These are phyloP conservation scores for Bipolaris cookei DNA, from an alignment of 2,329 filamentous ascomycete genomes.

Conservation along the genomic window DNA sequence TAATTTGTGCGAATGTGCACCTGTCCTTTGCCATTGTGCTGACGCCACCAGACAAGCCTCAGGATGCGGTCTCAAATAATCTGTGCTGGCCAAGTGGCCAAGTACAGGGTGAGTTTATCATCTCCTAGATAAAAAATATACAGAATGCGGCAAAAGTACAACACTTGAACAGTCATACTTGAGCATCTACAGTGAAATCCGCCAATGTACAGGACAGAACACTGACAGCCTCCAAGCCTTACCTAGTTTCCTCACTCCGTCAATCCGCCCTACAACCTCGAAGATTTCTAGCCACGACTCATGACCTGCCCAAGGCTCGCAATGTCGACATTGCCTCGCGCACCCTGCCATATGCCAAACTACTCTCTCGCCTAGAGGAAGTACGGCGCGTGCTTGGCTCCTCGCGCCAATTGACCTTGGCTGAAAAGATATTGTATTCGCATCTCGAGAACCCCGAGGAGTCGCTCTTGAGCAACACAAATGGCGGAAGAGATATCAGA, in stretches of 20 bases:
- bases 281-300: constrained; percentile 45
- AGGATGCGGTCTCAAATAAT: constrained; percentile 47
- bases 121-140: not conserved
- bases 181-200: not conserved
- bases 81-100: constrained; percentile 38
- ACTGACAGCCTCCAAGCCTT: constrained; percentile 29
- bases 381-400: constrained; percentile 76
- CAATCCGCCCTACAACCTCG: constrained; percentile 20
- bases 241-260: constrained; percentile 30
- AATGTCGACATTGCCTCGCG: constrained; percentile 58
- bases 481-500: constrained; percentile 82
- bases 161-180: constrained; percentile 4
- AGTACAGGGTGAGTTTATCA: constrained; percentile 40
- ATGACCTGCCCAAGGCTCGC: constrained; percentile 33
- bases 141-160: not conserved
- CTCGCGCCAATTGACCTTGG: constrained; percentile 73
- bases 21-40: constrained; percentile 23
- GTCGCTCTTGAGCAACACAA: constrained; percentile 79
- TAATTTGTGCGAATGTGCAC: constrained; percentile 35
- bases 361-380: constrained; percentile 76
- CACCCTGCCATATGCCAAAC: constrained; percentile 80
- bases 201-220: not conserved
- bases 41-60: constrained; percentile 23
- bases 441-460: constrained; percentile 91
- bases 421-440: constrained; percentile 98